Conservation (phyloP, 805 yeast species). For the Saccharomycopsis fibuligera region DNA sequence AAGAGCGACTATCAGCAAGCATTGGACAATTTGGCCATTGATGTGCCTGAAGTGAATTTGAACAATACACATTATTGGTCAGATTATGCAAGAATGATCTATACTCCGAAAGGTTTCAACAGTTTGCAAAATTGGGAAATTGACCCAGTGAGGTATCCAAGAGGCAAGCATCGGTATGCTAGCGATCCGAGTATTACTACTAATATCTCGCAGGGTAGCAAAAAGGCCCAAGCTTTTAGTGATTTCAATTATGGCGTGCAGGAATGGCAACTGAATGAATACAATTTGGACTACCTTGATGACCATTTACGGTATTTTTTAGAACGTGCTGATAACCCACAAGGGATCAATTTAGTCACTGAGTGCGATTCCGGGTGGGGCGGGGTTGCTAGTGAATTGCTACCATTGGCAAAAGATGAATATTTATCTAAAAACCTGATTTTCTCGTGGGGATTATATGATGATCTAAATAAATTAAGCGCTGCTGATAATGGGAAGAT, state of each 20-base stretch:
- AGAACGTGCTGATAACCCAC: slow-evolving; percentile 70
- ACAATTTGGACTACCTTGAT: slow-evolving; percentile 47
- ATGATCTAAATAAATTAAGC: slow-evolving; percentile 23
- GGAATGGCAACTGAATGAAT: slow-evolving; percentile 43
- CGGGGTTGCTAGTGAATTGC: slow-evolving; percentile 52
- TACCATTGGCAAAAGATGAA: slow-evolving; percentile 63
- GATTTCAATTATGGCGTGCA: slow-evolving; percentile 50
- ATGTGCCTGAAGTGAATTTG: slow-evolving; percentile 25
- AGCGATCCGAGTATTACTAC: slow-evolving; percentile 11
- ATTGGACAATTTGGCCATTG: slow-evolving; percentile 43
- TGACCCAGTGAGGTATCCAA: slow-evolving; percentile 31
- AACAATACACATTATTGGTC: slow-evolving; percentile 65
- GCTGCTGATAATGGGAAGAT: slow-evolving; percentile 7
- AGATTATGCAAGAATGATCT: slow-evolving; percentile 64
- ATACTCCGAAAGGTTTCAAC: slow-evolving; percentile 53
- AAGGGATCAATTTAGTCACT: slow-evolving; percentile 62
- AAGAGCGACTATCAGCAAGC: slow-evolving; percentile 60
- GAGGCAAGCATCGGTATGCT: slow-evolving; percentile 26
- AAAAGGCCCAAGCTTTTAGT: slow-evolving; percentile 33
- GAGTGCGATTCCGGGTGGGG: slow-evolving; percentile 84
- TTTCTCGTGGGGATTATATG: slow-evolving; percentile 42
- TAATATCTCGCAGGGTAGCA: slow-evolving; percentile 8
- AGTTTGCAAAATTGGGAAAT: slow-evolving; percentile 55
- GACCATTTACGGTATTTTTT: slow-evolving; percentile 50
- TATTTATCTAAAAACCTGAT: slow-evolving; percentile 45